Conservation (phyloP, 108 stramenopile genomes). For the Licmophora abbreviata region DNA sequence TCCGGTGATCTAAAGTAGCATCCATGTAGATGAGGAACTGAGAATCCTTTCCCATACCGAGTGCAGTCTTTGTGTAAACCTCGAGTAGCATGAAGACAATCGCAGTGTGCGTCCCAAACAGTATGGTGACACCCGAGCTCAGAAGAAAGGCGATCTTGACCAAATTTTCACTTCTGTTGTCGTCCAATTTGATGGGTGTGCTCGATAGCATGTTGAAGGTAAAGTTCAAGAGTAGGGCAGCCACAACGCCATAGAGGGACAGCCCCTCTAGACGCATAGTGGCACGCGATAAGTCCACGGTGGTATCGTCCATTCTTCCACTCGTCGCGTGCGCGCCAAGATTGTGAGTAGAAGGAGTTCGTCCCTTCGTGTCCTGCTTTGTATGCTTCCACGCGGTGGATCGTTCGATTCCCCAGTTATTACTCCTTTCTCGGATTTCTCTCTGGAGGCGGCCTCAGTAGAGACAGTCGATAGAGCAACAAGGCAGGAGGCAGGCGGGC, state of each 20-base stretch:
- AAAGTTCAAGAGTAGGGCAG: background rate
- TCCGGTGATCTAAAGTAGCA: background rate
- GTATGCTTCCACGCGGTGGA: no score
- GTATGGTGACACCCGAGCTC: background rate
- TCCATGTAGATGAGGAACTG: conserved; percentile 3
- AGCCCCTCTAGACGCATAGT: background rate
- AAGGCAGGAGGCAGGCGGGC: no score
- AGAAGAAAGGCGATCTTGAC: background rate
- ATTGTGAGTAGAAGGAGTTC: no score
- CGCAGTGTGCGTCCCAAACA: conserved; percentile 13
- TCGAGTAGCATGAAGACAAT: conserved; percentile 6
- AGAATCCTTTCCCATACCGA: conserved; percentile 11
- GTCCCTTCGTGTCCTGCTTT: no score
- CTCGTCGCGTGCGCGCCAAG: no score
- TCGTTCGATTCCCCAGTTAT: no score
- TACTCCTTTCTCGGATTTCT: no score
- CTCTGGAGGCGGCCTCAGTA: no score
- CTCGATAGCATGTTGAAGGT: background rate
- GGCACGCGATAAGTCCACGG: background rate
- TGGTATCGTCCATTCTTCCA: no score
- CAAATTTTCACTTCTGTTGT: background rate
- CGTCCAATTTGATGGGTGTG: background rate
- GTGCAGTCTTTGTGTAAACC: conserved; percentile 14
- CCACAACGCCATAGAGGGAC: background rate
- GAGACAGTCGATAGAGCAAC: no score